phyloP scores from a whole-genome alignment of 2,329 filamentous ascomycete species.

The Aspergillus melleus region DNA sequence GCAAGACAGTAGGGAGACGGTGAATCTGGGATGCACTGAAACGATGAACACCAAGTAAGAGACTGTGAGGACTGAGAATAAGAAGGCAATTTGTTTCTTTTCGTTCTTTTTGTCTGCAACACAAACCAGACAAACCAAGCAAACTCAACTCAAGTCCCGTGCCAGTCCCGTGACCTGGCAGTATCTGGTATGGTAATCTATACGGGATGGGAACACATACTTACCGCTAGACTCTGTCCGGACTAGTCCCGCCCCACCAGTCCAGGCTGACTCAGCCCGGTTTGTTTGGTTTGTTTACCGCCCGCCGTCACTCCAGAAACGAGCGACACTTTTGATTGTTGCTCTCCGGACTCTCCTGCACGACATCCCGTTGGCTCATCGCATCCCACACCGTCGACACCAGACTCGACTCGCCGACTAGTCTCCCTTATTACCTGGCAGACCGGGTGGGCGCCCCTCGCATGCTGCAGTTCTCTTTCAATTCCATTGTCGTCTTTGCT shows the following conservation, averaged over 20 bases:
- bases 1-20: not conserved
- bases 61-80: not conserved
- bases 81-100: too few relatives aligned
- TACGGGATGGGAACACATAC: not conserved
- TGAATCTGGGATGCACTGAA: too few relatives aligned
- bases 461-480: constrained; percentile 11
- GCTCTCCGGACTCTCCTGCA: constrained; percentile 1
- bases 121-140: not conserved
- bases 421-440: not conserved
- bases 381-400: too few relatives aligned
- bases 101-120: too few relatives aligned
- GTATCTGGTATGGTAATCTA: not conserved
- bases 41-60: not conserved
- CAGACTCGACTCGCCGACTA: constrained; percentile 3
- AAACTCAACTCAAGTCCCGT: not conserved
- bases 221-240: constrained; percentile 7
- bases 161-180: not conserved
- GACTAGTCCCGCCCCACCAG: constrained; percentile 1
- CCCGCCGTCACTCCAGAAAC: constrained; percentile 34
- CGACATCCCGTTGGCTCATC: not conserved
- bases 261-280: constrained; percentile 27
- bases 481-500: constrained; percentile 9
- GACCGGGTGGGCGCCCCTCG: constrained; percentile 15
- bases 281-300: constrained; percentile 32
- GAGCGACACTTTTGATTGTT: constrained; percentile 4